These are phyloP conservation scores for Boechera retrofracta DNA, from an alignment of 345 rosid species.

Conservation along the genomic window DNA sequence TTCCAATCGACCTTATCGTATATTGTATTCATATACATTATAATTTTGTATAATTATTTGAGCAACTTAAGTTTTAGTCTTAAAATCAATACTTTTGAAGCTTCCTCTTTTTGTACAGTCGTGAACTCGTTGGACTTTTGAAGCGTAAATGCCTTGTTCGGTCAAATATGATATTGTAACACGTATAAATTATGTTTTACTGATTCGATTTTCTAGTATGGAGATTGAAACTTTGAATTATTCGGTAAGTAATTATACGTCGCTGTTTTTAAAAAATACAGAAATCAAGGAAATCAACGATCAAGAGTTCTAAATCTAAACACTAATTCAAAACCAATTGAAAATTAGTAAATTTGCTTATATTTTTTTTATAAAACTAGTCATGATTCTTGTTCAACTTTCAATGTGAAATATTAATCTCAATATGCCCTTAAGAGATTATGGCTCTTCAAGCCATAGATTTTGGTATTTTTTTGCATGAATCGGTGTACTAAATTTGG, in stretches of 20 bases:
- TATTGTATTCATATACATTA: background rate
- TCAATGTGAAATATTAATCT: too few species aligned
- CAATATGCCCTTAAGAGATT: too few species aligned
- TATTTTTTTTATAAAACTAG: too few species aligned
- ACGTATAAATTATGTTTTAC: background rate
- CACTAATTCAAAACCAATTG: too few species aligned
- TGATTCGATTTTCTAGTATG: background rate
- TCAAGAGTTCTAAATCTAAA: background rate
- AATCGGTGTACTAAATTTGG: too few species aligned
- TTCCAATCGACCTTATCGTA: background rate
- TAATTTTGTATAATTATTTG: background rate
- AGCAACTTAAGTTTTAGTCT: conserved; percentile 2
- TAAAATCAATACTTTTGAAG: background rate
- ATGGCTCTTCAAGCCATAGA: too few species aligned
- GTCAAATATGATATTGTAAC: background rate
- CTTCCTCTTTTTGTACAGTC: background rate
- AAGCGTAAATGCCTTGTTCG: background rate
- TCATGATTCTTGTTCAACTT: too few species aligned
- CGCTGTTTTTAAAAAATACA: background rate
- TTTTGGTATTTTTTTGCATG: too few species aligned
- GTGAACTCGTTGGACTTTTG: background rate
- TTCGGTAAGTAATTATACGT: background rate
- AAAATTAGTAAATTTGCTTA: too few species aligned
- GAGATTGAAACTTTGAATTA: background rate
- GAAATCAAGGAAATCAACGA: background rate